A percentile compares a stretch with the other conserved stretches of the same genome.
These are phyloP conservation scores for Backusella tuberculispora DNA, from an alignment of 192 early-diverging fungal species.

Conservation along the genomic window DNA sequence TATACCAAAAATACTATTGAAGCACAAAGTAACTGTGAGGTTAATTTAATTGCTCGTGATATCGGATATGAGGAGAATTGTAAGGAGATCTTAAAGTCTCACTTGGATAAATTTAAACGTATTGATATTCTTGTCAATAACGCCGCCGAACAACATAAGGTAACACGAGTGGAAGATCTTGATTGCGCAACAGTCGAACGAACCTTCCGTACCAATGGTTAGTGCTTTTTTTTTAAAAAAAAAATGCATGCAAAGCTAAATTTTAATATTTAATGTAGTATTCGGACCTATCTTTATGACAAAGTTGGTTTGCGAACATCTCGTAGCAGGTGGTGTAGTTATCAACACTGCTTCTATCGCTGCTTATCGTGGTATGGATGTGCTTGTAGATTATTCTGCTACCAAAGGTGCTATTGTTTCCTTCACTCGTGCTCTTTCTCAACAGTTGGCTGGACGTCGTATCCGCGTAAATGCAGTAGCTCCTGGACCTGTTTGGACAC, in stretches of 20 bases:
- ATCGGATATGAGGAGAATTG: constrained; percentile 47
- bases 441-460: constrained; percentile 46
- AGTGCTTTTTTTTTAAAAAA: background rate
- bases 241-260: background rate
- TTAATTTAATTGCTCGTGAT: constrained; percentile 44
- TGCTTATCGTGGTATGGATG: constrained; percentile 52
- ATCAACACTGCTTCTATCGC: constrained; percentile 60
- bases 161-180: constrained; percentile 42
- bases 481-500: constrained; percentile 61
- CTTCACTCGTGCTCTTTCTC: constrained; percentile 55
- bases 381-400: constrained; percentile 54
- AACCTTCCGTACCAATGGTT: constrained; percentile 52
- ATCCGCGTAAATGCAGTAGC: constrained; percentile 61
- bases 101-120: constrained; percentile 44
- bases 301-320: constrained; percentile 51
- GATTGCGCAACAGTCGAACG: constrained; percentile 46
- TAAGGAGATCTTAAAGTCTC: constrained; percentile 44
- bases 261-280: constrained; percentile 32
- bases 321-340: constrained; percentile 44
- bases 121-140: constrained; percentile 51
- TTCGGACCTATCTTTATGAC: constrained; percentile 54
- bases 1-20: constrained; percentile 48
- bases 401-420: constrained; percentile 60
- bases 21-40: constrained; percentile 33
- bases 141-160: constrained; percentile 50